Base-by-base conservation (phyloP, 106 monocot species). In the Platanthera zijinensis region DNA sequence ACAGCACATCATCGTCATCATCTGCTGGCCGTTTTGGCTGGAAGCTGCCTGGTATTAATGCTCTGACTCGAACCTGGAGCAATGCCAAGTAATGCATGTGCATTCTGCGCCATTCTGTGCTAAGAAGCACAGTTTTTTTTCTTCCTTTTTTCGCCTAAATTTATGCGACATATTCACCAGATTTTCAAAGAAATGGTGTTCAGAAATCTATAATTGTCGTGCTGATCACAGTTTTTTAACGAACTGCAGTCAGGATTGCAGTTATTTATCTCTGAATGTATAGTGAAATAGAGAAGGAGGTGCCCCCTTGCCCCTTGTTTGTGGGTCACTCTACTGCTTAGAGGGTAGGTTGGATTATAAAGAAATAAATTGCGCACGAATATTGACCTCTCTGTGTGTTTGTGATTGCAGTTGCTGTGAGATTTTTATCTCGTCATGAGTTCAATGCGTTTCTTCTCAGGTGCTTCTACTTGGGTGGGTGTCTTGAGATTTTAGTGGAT, bases 31-130 rank as follows among this genome's bases (percentile, higher is more conserved):
- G 69, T 47, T 69, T 21, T 69, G 69, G 9, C 46, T 69, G 69
- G 69, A 69, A 69, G 69, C 32, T 69, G 17, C 47, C 69, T 5
- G 69, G 69, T 47, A 46, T 69, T 12, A 47, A 4, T 69, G 69
- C 15, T 69, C 69, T 69, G 13, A 69, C 46, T 47, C 39, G 69
- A 69, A 69, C 28, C 46, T 46, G 69, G 47, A 69, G 69, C 15
- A 47, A 47, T 69, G 46, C 46, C 61, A 62, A 17, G 13, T 17
- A 19, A 14, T 62, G 61, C 10, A 17, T 62, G 12, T 14, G 14
- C 53, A 8, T 10, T 53, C 53, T 4, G 2, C 53, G 4, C 39
- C 39, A 3, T 39, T 39, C 0, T 39, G 39, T 1, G 39, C 39
- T 39, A 18, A 57, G 57, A 57, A 57, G 15, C n/a, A 57, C 18